Evolutionary conservation across 306 rosid species (phyloP), one percentile per base, ranked within the genome.

Genomic region (Trifolium subterraneum): DNA sequence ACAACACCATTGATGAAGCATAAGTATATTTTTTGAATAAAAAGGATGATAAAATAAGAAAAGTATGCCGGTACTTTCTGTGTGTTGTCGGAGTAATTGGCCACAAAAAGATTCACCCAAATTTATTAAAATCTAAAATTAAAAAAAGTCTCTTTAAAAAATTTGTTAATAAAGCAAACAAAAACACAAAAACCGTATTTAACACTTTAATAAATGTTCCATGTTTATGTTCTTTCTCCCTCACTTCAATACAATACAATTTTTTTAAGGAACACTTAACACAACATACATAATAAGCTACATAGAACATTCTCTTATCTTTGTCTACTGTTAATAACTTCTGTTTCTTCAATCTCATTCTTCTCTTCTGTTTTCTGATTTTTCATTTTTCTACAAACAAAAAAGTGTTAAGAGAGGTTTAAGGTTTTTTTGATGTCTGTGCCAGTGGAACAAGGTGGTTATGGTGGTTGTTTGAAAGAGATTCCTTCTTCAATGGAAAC

Each of bases 81-180:
- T 81, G 87, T 70, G 72, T 81, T 93, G 95, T 90, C 93, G 93
- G 93, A 85, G 74, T 86, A 79, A 88, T 78, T 80, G 87, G 87
- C 93, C 96, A 82, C 90, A 90, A 84, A 86, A 88, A 86, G 87
- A 66, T 68, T 83, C 70, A 70, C 64, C 25, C 33, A 56, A 78
- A 42, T 48, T 35, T 64, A 61, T 73, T 14, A 47, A 79, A 67
- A 72, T 18, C 71, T 22, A 62, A 42, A 58, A 66, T 7, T 31
- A 33, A 74, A 20, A 62, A 47, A 9, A 16, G 20, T 16, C 50
- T 6, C 16, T n/a, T n/a, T 6, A 7, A 52, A 44, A 22, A 62
- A 31, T n/a, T 0, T 31, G 29, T 18, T 64, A 68, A 80, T 72
- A 59, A 70, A 73, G 80, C 6, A 75, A 61, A 76, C 79, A 69